phyloP scores from a whole-genome alignment of 306 rosid genomes.

The Ormosia emarginata region DNA sequence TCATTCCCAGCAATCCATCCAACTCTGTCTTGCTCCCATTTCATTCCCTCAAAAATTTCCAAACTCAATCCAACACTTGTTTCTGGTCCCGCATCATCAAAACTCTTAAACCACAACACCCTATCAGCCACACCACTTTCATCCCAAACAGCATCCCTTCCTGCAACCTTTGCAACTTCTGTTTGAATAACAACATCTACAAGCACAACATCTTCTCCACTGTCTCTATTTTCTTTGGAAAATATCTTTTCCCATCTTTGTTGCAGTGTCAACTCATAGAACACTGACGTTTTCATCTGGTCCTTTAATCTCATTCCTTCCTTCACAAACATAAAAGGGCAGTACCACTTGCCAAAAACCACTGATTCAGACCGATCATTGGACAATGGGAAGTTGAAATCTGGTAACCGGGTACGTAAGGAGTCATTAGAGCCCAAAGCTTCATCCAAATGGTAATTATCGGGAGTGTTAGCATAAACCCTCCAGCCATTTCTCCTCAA shows the following conservation, averaged over 20 bases:
- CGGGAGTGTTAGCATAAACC: slow-evolving; percentile 1
- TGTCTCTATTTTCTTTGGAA: not conserved
- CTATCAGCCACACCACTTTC: not conserved
- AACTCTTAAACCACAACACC: slow-evolving; percentile 39
- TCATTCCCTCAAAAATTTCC: slow-evolving; percentile 30
- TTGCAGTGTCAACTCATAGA: slow-evolving; percentile 45
- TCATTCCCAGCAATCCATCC: slow-evolving; percentile 7
- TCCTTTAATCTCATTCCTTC: slow-evolving; percentile 32
- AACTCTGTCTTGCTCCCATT: slow-evolving; percentile 33
- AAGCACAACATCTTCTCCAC: not conserved
- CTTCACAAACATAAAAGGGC: slow-evolving; percentile 53
- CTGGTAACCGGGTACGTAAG: slow-evolving; percentile 32
- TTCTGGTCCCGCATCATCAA: slow-evolving; percentile 17
- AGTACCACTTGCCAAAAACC: slow-evolving; percentile 52
- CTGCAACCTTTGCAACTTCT: slow-evolving; percentile 24
- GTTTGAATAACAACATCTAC: slow-evolving; percentile 43
- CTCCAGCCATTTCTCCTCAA: slow-evolving; percentile 35
- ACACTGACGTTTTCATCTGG: slow-evolving; percentile 32
- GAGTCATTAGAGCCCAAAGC: slow-evolving; percentile 42
- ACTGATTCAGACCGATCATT: slow-evolving; percentile 9
- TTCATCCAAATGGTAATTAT: slow-evolving; percentile 22
- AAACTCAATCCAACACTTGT: slow-evolving; percentile 24
- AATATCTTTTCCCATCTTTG: slow-evolving; percentile 52
- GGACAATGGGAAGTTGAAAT: slow-evolving; percentile 16
- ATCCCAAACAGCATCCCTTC: slow-evolving; percentile 20